Evolutionary conservation across 176 grass and related monocot genomes (phyloP), one percentile per base, ranked within the genome.

Genomic region (Pontederia paniculata): DNA sequence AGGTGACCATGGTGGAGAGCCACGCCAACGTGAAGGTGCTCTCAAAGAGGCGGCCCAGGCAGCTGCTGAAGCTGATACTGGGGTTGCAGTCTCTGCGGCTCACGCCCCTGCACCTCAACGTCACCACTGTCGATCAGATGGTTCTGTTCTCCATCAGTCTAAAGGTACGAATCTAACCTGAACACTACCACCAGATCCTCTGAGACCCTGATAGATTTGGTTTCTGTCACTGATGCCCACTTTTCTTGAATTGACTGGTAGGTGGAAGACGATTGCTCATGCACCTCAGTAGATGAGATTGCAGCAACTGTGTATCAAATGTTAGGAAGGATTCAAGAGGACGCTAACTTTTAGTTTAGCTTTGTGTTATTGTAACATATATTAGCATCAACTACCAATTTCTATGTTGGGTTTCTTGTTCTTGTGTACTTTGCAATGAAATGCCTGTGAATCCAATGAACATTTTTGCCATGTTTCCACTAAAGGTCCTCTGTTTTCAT

Each of bases 1-100:
- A 98, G 75, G 94, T 98, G 60, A 93, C 94, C 0, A 82, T 91
- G 94, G 94, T 82, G 41, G 94, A 98, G 80, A 83, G 83, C 62
- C 80, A 98, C 69, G 94, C 83, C 3, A 93, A 80, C 73, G 80
- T 98, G 14, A 98, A 84, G 57, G 80, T 98, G 53, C 73, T 98
- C 0, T 54, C 76, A 52, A 76, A 58, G 61, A 75, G 78, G 46
- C 70, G 71, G 63, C 87, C 80, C 0, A 98, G 77, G 73, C 94
- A 93, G 69, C 75, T 98, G 17, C 77, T 88, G 14, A 78, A 69
- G 57, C 73, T 98, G 15, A 73, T 85, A 12, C 21, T 67, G 3
- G 72, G 78, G 17, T 65, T 98, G 57, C 94, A 98, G 54, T 82
- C 79, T 50, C 52, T 82, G 57, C 75, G 77, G 47, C 54, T 98